phyloP scores from a whole-genome alignment of 176 grass and related monocot genomes.

The Cymbopogon citratus region DNA sequence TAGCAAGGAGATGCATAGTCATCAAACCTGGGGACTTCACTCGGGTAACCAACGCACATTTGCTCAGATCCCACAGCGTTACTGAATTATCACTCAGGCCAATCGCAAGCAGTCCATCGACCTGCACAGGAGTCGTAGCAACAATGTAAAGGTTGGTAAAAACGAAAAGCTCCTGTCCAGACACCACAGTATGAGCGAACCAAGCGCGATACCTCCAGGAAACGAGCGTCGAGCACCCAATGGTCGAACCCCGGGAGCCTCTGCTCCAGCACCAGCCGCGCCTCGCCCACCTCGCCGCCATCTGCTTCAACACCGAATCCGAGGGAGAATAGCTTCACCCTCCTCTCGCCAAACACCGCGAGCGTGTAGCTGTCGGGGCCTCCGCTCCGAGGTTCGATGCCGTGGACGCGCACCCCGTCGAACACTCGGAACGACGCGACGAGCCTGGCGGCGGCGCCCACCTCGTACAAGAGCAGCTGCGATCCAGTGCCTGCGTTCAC shows the following conservation, averaged over 20 bases:
- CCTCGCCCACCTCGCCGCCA: background rate
- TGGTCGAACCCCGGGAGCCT: slow-evolving; percentile 65
- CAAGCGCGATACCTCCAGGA: slow-evolving; percentile 41
- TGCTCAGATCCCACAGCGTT: slow-evolving; percentile 57
- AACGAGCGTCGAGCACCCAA: slow-evolving; percentile 75
- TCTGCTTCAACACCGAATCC: background rate
- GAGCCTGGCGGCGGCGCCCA: slow-evolving; percentile 26
- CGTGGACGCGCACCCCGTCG: slow-evolving; percentile 73
- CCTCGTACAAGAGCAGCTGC: slow-evolving; percentile 58
- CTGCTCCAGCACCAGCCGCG: slow-evolving; percentile 45
- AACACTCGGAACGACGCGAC: slow-evolving; percentile 62
- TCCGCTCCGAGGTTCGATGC: slow-evolving; percentile 39
- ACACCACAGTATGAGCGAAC: background rate
- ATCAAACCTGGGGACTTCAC: slow-evolving; percentile 65
- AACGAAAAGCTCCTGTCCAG: background rate
- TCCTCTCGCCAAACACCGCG: slow-evolving; percentile 62
- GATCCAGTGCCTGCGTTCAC: slow-evolving; percentile 54
- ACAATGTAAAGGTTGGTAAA: background rate
- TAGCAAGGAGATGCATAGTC: background rate
- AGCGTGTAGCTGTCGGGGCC: background rate
- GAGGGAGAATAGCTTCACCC: slow-evolving; percentile 54
- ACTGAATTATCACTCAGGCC: slow-evolving; percentile 92
- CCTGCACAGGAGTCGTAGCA: slow-evolving; percentile 8
- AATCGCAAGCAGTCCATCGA: slow-evolving; percentile 53
- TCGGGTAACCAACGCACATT: slow-evolving; percentile 30